A percentile compares a stretch with the other conserved stretches of the same genome.
Evolutionary conservation across 2,329 filamentous ascomycete genomes (phyloP).

Genomic region (Helicocarpus griseus): DNA sequence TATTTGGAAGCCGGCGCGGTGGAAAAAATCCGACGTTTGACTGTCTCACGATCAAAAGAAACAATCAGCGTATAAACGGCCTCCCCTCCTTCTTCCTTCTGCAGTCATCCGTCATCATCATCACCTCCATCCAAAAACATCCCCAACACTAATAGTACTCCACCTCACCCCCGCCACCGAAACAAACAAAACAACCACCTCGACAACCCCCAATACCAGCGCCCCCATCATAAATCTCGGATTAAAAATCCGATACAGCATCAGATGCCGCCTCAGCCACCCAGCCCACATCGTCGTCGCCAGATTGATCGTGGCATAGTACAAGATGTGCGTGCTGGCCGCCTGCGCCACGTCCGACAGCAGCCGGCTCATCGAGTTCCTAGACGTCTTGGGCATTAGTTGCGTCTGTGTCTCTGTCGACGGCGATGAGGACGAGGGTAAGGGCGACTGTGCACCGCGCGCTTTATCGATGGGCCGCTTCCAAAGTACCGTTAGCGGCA

Average conservation of each 20-base stretch:
- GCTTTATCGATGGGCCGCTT: conserved; percentile 67
- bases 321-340: conserved; percentile 65
- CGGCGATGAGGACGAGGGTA: conserved; percentile 7
- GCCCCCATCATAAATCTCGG: conserved; percentile 83
- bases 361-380: conserved; percentile 31
- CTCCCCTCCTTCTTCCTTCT: background rate
- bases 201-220: conserved; percentile 61
- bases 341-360: conserved; percentile 62
- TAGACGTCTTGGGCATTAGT: background rate
- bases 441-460: background rate
- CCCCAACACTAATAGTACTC: conserved; percentile 68
- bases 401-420: background rate
- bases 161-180: conserved; percentile 64
- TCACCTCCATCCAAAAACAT: conserved; percentile 73
- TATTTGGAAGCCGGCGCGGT: no score
- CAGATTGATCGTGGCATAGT: conserved; percentile 72
- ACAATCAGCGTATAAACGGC: no score
- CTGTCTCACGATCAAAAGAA: no score
- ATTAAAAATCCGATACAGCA: conserved; percentile 91
- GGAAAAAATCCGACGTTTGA: no score
- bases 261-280: conserved; percentile 78
- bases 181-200: conserved; percentile 61
- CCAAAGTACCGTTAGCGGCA: conserved; percentile 80
- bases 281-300: conserved; percentile 88
- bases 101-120: background rate